A percentile compares a stretch with the other conserved stretches of the same genome.
phyloP scores from a whole-genome alignment of 2,329 filamentous ascomycete species.

The Beauveria sp. region DNA sequence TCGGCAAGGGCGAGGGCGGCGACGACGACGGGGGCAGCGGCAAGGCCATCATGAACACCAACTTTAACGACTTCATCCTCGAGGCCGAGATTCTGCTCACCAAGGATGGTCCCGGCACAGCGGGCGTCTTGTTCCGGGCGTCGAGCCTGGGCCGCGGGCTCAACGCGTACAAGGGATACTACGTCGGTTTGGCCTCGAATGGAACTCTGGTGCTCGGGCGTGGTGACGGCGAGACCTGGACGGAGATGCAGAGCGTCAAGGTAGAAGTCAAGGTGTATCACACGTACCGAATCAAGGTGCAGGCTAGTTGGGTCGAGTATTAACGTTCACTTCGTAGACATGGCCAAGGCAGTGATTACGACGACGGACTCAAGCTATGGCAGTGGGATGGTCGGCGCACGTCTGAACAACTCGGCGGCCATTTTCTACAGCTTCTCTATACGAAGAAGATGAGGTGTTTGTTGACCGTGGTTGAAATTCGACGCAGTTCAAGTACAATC shows the following conservation, averaged over 20 bases:
- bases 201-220: neutral
- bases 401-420: neutral
- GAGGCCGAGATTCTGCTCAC: no score
- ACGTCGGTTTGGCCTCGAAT: neutral
- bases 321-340: neutral
- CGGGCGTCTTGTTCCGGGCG: no score
- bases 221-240: neutral
- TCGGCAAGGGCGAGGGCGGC: no score
- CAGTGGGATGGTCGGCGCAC: neutral
- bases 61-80: no score
- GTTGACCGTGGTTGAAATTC: neutral
- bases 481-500: no score
- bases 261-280: neutral
- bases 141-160: neutral
- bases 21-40: no score
- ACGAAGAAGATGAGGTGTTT: slow-evolving; percentile 16
- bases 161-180: neutral
- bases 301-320: neutral
- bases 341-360: neutral
- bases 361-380: neutral
- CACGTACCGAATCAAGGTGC: neutral
- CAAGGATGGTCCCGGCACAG: no score
- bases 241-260: neutral
- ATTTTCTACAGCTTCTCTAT: neutral
- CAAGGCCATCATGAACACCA: no score